These are phyloP conservation scores for Diaporthe citriasiana DNA, from an alignment of 2,329 filamentous ascomycete species.

Conservation along the genomic window DNA sequence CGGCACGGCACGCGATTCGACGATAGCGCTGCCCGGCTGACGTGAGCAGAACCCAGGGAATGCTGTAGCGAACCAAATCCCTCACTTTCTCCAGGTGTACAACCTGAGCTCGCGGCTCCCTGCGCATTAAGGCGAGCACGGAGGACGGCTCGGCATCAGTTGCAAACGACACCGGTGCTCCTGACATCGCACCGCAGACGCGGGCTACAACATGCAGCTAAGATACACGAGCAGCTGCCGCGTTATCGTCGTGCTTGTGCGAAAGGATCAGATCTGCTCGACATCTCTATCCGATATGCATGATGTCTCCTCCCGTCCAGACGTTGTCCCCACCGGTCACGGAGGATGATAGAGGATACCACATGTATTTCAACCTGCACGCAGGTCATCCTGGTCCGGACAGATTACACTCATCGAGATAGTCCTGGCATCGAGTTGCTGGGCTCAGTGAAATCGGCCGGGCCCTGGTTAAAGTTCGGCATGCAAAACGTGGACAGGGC, in stretches of 20 bases:
- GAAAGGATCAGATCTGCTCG: constrained; percentile 13
- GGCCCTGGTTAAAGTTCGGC: constrained; percentile 35
- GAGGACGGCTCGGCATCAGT: constrained; percentile 34
- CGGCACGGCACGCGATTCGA: constrained; percentile 41
- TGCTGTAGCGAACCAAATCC: constrained; percentile 21
- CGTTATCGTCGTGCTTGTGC: constrained; percentile 37
- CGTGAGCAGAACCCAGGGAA: constrained; percentile 36
- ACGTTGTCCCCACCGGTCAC: background rate
- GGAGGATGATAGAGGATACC: background rate
- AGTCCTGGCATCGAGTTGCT: background rate
- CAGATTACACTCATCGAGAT: background rate
- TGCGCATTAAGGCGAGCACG: constrained; percentile 16
- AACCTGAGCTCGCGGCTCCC: constrained; percentile 24
- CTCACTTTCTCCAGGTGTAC: constrained; percentile 17
- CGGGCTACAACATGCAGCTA: constrained; percentile 35
- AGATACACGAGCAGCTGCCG: constrained; percentile 32
- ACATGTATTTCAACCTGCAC: background rate
- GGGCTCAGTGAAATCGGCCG: constrained; percentile 19
- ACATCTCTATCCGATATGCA: constrained; percentile 1
- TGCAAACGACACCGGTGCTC: constrained; percentile 31
- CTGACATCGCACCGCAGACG: constrained; percentile 40
- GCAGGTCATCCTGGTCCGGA: background rate
- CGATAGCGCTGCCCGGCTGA: constrained; percentile 36
- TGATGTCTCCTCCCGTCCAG: constrained; percentile 2
- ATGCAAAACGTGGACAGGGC: constrained; percentile 41